phyloP scores from a whole-genome alignment of 768 basidiomycete species.

The Phylloporus sp. region DNA sequence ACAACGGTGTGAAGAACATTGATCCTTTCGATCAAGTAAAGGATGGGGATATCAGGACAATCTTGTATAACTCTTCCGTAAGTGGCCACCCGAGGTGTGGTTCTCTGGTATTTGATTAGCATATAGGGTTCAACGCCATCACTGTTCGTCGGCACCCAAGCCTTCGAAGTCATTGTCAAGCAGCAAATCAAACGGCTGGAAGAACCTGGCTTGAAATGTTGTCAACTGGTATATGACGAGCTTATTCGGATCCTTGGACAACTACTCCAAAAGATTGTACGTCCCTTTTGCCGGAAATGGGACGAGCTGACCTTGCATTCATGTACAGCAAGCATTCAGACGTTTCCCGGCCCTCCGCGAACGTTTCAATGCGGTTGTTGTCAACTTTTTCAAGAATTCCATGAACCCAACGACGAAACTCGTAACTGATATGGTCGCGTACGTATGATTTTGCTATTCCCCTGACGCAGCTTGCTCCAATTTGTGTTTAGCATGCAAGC shows the following conservation, averaged over 20 bases:
- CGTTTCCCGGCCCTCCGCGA: conserved; percentile 96
- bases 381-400: conserved; percentile 92
- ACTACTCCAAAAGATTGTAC: conserved; percentile 81
- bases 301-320: conserved; percentile 1
- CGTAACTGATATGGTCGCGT: conserved; percentile 89
- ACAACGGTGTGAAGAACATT: conserved; percentile 90
- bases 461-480: background rate
- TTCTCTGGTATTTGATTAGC: background rate
- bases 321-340: conserved; percentile 82
- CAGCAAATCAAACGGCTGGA: conserved; percentile 97
- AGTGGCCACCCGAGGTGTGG: conserved; percentile 28
- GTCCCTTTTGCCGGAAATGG: conserved; percentile 22
- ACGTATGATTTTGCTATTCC: conserved; percentile 31
- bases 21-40: conserved; percentile 99
- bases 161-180: conserved; percentile 98
- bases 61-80: conserved; percentile 96
- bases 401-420: conserved; percentile 96
- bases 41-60: conserved; percentile 94
- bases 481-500: conserved; percentile 80
- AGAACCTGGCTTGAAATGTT: conserved; percentile 91
- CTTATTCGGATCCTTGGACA: conserved; percentile 94
- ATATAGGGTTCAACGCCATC: conserved; percentile 88
- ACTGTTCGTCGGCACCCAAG: conserved; percentile 93
- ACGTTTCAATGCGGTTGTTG: conserved; percentile 92
- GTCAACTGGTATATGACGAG: conserved; percentile 94